A percentile compares a stretch with the other conserved stretches of the same genome.
These are phyloP conservation scores for Psilocybe sp. DNA, from an alignment of 768 basidiomycete species.

Conservation along the genomic window DNA sequence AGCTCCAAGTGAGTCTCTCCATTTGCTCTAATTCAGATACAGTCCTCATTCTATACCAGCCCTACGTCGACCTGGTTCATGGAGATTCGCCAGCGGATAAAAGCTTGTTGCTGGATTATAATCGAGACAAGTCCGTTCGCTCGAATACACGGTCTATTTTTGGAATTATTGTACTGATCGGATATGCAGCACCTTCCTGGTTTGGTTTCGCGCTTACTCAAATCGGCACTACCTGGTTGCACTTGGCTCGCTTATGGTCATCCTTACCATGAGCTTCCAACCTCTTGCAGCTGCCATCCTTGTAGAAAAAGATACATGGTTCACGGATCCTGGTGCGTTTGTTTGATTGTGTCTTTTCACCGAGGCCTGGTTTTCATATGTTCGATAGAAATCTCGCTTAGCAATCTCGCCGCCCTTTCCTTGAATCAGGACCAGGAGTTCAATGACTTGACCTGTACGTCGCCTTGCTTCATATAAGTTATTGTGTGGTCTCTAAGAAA, in stretches of 20 bases:
- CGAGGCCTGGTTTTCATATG: background rate
- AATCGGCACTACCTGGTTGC: slow-evolving; percentile 53
- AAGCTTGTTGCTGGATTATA: slow-evolving; percentile 54
- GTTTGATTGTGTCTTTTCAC: background rate
- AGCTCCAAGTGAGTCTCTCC: slow-evolving; percentile 41
- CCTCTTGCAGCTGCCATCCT: slow-evolving; percentile 52
- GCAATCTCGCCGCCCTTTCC: slow-evolving; percentile 34
- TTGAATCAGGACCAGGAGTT: slow-evolving; percentile 46
- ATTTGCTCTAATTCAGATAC: background rate
- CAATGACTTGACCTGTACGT: slow-evolving; percentile 45
- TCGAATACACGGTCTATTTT: background rate
- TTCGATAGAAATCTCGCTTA: slow-evolving; percentile 32
- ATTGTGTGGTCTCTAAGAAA: background rate
- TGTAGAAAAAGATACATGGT: slow-evolving; percentile 43
- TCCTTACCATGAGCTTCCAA: slow-evolving; percentile 46
- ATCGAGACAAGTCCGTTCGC: slow-evolving; percentile 40
- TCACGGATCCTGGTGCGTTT: slow-evolving; percentile 35
- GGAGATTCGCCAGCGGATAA: slow-evolving; percentile 52
- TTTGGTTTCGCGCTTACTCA: slow-evolving; percentile 41
- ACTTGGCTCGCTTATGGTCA: slow-evolving; percentile 44
- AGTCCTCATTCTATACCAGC: slow-evolving; percentile 26
- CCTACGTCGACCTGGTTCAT: slow-evolving; percentile 56
- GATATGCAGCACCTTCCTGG: slow-evolving; percentile 39
- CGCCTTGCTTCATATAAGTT: background rate
- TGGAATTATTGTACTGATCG: background rate